These are phyloP conservation scores for Magnolia officinalis DNA, from an alignment of 164 flowering plant genomes.

Conservation along the genomic window DNA sequence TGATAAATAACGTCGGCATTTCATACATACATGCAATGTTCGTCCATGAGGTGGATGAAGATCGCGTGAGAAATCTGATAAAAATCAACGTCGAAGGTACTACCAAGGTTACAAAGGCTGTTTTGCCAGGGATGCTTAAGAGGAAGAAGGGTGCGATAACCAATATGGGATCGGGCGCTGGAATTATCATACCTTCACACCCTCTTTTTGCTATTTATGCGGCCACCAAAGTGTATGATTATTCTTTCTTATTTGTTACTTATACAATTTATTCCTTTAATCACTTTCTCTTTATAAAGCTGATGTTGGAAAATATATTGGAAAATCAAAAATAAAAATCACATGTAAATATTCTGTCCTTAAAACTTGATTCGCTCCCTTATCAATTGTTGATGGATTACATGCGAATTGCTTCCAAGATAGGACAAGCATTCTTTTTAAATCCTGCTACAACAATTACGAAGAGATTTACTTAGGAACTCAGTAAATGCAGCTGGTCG, in stretches of 20 bases:
- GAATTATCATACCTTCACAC: conserved; percentile 73
- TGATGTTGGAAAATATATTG: too few relatives aligned
- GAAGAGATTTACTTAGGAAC: too few relatives aligned
- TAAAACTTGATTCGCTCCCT: too few relatives aligned
- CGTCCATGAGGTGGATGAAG: conserved; percentile 76
- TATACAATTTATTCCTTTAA: too few relatives aligned
- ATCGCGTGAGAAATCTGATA: conserved; percentile 54
- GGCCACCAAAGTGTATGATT: conserved; percentile 81
- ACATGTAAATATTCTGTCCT: too few relatives aligned
- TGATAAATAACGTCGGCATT: conserved; percentile 81
- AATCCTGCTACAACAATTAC: too few relatives aligned
- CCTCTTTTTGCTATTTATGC: conserved; percentile 89
- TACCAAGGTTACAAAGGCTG: conserved; percentile 71
- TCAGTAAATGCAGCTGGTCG: too few relatives aligned
- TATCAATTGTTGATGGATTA: too few relatives aligned
- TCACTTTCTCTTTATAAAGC: too few relatives aligned
- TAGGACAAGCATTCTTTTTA: too few relatives aligned
- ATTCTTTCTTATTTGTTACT: neutral
- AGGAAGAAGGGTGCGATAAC: conserved; percentile 88
- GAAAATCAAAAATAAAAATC: too few relatives aligned
- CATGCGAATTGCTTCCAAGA: too few relatives aligned
- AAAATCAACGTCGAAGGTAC: conserved; percentile 78
- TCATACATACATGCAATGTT: conserved; percentile 75
- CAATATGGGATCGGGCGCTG: conserved; percentile 82
- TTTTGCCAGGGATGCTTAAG: conserved; percentile 75